These are phyloP conservation scores for Parasitella parasitica DNA, from an alignment of 371 early-diverging fungal species.

Conservation along the genomic window DNA sequence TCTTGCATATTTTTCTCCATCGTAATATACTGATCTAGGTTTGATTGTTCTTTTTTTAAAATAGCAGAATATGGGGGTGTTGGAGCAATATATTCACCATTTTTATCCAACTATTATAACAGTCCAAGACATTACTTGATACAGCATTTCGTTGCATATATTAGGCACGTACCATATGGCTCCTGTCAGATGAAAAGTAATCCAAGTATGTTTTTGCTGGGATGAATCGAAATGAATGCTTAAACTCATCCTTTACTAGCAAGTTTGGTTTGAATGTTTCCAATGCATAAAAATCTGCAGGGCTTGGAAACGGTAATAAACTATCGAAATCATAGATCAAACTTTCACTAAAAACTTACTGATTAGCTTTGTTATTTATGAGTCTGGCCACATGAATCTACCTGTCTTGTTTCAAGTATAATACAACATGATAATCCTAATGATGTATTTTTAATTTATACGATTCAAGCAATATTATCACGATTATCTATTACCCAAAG, in stretches of 20 bases:
- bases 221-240: slow-evolving; percentile 33
- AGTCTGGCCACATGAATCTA: neutral
- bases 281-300: slow-evolving; percentile 20
- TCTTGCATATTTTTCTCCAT: slow-evolving; percentile 8
- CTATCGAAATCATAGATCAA: slow-evolving; percentile 43
- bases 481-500: slow-evolving; percentile 34
- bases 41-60: slow-evolving; percentile 1
- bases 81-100: slow-evolving; percentile 25
- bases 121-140: too few relatives aligned
- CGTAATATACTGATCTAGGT: slow-evolving; percentile 21
- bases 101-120: slow-evolving; percentile 8
- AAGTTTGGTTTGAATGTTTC: slow-evolving; percentile 34
- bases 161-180: slow-evolving; percentile 37
- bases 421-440: slow-evolving; percentile 50
- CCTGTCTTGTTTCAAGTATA: slow-evolving; percentile 10
- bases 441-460: neutral
- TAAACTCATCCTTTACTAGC: slow-evolving; percentile 15
- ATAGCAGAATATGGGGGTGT: slow-evolving; percentile 37
- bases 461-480: neutral
- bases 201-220: slow-evolving; percentile 29
- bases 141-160: too few relatives aligned
- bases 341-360: neutral
- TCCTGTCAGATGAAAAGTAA: slow-evolving; percentile 41
- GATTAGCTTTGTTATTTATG: neutral
- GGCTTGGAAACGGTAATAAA: slow-evolving; percentile 34